These are phyloP conservation scores for Carex littledalei DNA, from an alignment of 176 grass and related monocot species.

Conservation along the genomic window DNA sequence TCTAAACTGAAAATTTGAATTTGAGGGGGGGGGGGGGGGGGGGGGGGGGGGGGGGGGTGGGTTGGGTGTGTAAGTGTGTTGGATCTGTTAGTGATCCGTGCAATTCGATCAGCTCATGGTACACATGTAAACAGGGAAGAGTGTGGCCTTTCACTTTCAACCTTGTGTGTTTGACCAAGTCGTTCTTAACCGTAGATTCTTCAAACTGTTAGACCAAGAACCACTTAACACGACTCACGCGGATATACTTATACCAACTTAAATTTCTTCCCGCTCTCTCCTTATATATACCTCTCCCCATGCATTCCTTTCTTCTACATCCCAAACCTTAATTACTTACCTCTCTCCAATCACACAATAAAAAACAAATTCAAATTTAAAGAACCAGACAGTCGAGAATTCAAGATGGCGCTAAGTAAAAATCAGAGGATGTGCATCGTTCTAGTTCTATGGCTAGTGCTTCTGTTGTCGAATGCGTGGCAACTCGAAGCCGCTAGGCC, in stretches of 20 bases:
- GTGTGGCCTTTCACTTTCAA: neutral
- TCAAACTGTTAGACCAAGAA: conserved; percentile 1
- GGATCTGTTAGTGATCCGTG: neutral
- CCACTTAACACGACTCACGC: neutral
- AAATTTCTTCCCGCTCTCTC: neutral
- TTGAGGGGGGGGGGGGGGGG: too few relatives aligned
- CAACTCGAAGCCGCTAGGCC: neutral
- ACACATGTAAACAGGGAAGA: neutral
- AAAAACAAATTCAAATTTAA: neutral
- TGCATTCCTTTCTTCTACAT: neutral
- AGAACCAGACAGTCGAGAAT: neutral
- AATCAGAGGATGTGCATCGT: neutral
- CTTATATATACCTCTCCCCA: neutral
- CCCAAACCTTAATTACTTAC: neutral
- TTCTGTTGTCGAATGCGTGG: neutral
- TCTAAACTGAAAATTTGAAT: too few relatives aligned
- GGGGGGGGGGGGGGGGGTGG: too few relatives aligned
- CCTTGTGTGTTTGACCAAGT: neutral
- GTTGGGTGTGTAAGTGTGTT: too few relatives aligned
- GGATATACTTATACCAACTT: neutral
- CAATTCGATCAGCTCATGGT: neutral
- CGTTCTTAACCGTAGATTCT: neutral
- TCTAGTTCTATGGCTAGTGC: neutral
- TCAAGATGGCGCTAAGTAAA: neutral
- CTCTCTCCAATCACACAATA: neutral